Conservation (phyloP, 2,329 filamentous ascomycete species). For the Salinomyces thailandicus region DNA sequence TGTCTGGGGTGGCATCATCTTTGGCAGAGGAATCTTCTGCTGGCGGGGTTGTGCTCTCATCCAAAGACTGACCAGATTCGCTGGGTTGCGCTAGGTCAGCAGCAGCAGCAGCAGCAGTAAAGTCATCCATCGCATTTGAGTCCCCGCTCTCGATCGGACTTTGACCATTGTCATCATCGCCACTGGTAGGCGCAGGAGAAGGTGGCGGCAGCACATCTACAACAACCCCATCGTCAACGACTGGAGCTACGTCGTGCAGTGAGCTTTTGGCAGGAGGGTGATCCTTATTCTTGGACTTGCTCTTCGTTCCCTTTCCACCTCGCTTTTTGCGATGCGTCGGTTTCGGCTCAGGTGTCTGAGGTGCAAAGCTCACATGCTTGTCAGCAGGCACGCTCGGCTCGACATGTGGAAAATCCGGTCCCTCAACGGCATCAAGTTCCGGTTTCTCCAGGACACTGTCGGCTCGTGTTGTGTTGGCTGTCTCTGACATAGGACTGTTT, state of each 20-base stretch:
- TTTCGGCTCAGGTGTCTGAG: conserved; percentile 19
- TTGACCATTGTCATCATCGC: neutral
- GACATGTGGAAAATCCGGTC: too few species aligned
- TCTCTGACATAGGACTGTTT: too few species aligned
- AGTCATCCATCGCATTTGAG: too few species aligned
- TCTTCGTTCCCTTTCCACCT: conserved; percentile 12
- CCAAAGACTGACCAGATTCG: too few species aligned
- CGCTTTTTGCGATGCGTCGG: conserved; percentile 19
- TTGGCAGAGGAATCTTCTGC: too few species aligned
- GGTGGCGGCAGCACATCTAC: neutral
- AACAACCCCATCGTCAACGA: conserved; percentile 8
- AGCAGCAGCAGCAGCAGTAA: too few species aligned
- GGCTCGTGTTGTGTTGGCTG: too few species aligned
- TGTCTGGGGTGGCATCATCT: too few species aligned
- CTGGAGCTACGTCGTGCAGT: conserved; percentile 17
- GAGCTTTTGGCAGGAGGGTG: conserved; percentile 5
- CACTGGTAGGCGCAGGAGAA: neutral
- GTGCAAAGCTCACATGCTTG: conserved; percentile 20
- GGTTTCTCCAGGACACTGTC: neutral
- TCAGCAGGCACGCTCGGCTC: conserved; percentile 8
- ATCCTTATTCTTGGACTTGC: conserved; percentile 14
- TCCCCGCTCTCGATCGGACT: too few species aligned
- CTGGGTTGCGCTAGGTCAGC: too few species aligned
- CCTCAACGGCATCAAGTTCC: neutral
- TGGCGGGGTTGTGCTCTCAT: too few species aligned